Base-by-base conservation (phyloP, 2,329 filamentous ascomycete species). In the Botrytis galanthina region DNA sequence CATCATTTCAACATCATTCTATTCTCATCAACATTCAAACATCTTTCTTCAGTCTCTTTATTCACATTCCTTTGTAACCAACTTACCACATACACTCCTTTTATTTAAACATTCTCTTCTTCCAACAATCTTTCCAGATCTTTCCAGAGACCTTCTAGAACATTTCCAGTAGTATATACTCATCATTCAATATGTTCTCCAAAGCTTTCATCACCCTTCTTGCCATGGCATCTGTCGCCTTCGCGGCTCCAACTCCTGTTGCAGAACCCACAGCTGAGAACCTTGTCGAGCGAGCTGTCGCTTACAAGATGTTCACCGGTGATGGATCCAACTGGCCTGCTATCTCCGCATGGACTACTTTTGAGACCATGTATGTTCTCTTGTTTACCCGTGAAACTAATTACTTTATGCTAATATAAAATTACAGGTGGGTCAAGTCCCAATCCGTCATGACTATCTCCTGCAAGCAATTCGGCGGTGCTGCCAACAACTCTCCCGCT, bases 401-500 rank as follows among this genome's bases (percentile, higher is more conserved):
- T 48, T 14, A 12, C 6, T 4, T 5, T 4, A 51, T 61, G 18
- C 63, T 69, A n/a, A 73, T 20, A 22, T 39, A 0, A 22, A 48
- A 57, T 12, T 48, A 4, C 8, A 73, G 71, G 32, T 73, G 71
- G 71, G 54, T 26, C n/a, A 69, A 69, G 63, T 69, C 46, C 18
- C 71, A 73, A 54, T 26, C 54, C 12, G n/a, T 73, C 26, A 67
- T 73, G 37, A 16, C 29, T 14, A 46, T 20, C 16, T 73, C 71
- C 20, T 73, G 71, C 32, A 51, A 42, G 2, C 71, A 73, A 48
- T 73, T 69, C 20, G 20, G 8, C 12, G 26, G 14, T 14, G 42
- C 67, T 61, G 22, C 42, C 26, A 72, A 73, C 35, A 73, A 73
- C 63, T 54, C 59, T 18, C 71, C 71, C 12, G 9, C 42, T 7